A percentile compares a stretch with the other conserved stretches of the same genome.
phyloP scores from a whole-genome alignment of 1,284 basidiomycete genomes.

The Phellopilus nigrolimitatus region DNA sequence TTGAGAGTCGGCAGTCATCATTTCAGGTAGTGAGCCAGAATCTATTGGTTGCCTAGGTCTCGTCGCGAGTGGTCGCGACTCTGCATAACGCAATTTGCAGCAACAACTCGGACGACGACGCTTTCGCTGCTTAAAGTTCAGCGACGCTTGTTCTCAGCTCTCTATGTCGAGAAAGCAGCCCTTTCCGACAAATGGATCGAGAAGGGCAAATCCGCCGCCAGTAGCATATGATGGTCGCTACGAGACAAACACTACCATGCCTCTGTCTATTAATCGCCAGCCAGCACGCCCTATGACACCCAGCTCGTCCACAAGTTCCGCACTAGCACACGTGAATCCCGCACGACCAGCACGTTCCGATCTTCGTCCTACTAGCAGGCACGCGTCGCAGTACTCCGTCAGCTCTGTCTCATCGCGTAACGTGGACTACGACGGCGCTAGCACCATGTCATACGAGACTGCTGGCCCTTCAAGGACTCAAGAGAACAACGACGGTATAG shows the following conservation, averaged over 20 bases:
- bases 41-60: too few relatives aligned
- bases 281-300: conserved; percentile 21
- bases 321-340: conserved; percentile 14
- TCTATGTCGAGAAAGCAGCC: conserved; percentile 17
- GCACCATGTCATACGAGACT: conserved; percentile 28
- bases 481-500: conserved; percentile 22
- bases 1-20: not conserved
- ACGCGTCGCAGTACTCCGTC: conserved; percentile 20
- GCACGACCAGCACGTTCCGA: conserved; percentile 25
- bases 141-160: not conserved
- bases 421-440: conserved; percentile 15
- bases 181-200: conserved; percentile 14
- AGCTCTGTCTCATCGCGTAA: conserved; percentile 17
- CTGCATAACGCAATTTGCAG: too few relatives aligned
- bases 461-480: conserved; percentile 34
- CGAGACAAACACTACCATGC: conserved; percentile 15
- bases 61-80: not conserved
- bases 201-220: conserved; percentile 13
- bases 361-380: conserved; percentile 23
- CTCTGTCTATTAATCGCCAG: conserved; percentile 20
- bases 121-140: not conserved
- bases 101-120: not conserved
- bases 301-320: conserved; percentile 18
- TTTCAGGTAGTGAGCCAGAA: too few relatives aligned
- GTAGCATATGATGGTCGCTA: conserved; percentile 14